A percentile compares a stretch with the other conserved stretches of the same genome.
Conservation (phyloP, 805 yeast species). For the Saccharomycopsis amapae region DNA sequence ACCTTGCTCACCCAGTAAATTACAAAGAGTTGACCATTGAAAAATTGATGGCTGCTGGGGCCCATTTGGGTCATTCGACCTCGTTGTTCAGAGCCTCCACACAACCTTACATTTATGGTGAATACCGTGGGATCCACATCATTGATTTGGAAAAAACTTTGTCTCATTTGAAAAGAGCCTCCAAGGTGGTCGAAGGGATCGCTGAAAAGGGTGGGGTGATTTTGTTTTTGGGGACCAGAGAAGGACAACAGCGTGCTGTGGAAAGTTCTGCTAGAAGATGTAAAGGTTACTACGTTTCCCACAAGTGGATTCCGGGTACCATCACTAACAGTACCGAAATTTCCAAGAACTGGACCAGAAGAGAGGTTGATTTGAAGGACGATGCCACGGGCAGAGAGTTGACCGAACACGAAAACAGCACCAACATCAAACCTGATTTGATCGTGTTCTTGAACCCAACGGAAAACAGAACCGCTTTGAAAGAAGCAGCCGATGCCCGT, state of each 20-base stretch:
- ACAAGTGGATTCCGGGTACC: conserved; percentile 93
- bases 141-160: conserved; percentile 86
- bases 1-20: conserved; percentile 51
- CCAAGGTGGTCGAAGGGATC: conserved; percentile 77
- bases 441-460: conserved; percentile 81
- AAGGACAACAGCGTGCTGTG: conserved; percentile 67
- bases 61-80: conserved; percentile 90
- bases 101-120: conserved; percentile 83
- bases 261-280: conserved; percentile 73
- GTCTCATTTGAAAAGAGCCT: conserved; percentile 66
- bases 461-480: conserved; percentile 72
- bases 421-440: conserved; percentile 78
- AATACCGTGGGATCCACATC: conserved; percentile 82
- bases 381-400: conserved; percentile 54
- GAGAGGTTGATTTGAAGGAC: conserved; percentile 73
- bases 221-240: conserved; percentile 76
- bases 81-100: conserved; percentile 71
- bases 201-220: conserved; percentile 80
- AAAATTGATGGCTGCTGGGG: conserved; percentile 81
- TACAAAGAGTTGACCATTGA: conserved; percentile 55
- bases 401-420: conserved; percentile 39
- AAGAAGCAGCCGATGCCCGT: conserved; percentile 74
- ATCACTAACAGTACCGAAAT: conserved; percentile 77
- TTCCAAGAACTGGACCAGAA: conserved; percentile 49
- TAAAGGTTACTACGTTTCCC: conserved; percentile 72